Evolutionary conservation across 352 stramenopile species (phyloP).

Genomic region (Saprolegnia diclina): DNA sequence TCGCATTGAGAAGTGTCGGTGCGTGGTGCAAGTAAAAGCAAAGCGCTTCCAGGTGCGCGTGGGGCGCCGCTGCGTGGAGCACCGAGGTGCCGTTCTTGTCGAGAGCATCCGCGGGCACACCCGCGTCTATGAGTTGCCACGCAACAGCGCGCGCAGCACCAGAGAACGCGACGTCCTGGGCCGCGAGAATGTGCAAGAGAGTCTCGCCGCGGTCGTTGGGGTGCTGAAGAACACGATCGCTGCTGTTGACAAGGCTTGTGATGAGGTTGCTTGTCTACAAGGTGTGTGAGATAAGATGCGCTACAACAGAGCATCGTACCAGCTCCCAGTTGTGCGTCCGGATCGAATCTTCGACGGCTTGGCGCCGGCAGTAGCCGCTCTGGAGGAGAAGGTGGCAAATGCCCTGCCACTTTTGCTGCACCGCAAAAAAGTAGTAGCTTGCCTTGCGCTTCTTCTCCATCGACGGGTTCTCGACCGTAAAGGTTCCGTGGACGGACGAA

Average conservation of each 20-base stretch:
- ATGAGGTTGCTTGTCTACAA: slow-evolving; percentile 51
- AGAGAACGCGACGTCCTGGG: slow-evolving; percentile 50
- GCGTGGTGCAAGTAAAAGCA: slow-evolving; percentile 9
- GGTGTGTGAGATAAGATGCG: background rate
- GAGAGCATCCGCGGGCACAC: slow-evolving; percentile 31
- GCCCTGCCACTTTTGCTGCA: slow-evolving; percentile 57
- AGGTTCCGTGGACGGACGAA: slow-evolving; percentile 41
- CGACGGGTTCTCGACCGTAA: slow-evolving; percentile 10
- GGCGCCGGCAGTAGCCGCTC: slow-evolving; percentile 59
- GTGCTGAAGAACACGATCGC: slow-evolving; percentile 35
- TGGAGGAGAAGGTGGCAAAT: slow-evolving; percentile 77
- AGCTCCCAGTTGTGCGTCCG: slow-evolving; percentile 65
- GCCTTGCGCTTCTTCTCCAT: slow-evolving; percentile 28
- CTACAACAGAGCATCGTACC: slow-evolving; percentile 8
- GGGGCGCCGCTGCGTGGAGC: slow-evolving; percentile 53
- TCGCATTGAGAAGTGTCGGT: too few species aligned
- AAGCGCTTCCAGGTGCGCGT: slow-evolving; percentile 35
- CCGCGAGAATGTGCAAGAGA: slow-evolving; percentile 56
- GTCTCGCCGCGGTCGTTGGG: slow-evolving; percentile 47
- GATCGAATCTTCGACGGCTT: slow-evolving; percentile 69
- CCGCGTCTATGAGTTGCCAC: slow-evolving; percentile 59
- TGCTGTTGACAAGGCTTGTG: slow-evolving; percentile 45
- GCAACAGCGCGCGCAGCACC: slow-evolving; percentile 50
- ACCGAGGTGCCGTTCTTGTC: slow-evolving; percentile 43
- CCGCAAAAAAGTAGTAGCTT: slow-evolving; percentile 75